Conservation (phyloP, 2,329 filamentous ascomycete genomes). For the Cadophora luteo-olivacea region DNA sequence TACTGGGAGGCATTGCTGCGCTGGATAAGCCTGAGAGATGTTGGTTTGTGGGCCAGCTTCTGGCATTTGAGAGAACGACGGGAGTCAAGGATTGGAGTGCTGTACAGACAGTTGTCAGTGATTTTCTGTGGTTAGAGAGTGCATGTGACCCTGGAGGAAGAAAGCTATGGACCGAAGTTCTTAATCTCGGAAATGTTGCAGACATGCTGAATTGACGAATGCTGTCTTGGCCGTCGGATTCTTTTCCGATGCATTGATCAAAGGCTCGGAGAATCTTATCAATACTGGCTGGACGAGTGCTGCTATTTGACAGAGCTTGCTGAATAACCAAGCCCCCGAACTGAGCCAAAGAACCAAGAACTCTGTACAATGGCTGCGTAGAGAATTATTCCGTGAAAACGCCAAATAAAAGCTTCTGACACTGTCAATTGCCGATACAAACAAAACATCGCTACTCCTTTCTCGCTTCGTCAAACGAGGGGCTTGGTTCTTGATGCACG, state of each 20-base stretch:
- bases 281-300: too few relatives aligned
- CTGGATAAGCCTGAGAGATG: conserved; percentile 21
- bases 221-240: not conserved
- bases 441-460: conserved; percentile 18
- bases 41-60: conserved; percentile 20
- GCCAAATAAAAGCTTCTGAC: not conserved
- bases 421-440: not conserved
- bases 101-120: not conserved
- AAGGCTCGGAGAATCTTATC: not conserved
- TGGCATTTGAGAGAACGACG: not conserved
- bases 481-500: not conserved
- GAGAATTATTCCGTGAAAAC: not conserved
- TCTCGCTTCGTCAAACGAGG: not conserved
- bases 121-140: conserved; percentile 19
- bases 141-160: conserved; percentile 13
- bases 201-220: not conserved
- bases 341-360: not conserved
- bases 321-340: not conserved
- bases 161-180: conserved; percentile 16
- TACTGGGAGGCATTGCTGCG: conserved; percentile 19
- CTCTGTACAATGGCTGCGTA: not conserved
- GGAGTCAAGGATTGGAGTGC: not conserved
- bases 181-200: not conserved
- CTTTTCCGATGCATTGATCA: not conserved
- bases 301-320: not conserved